These are phyloP conservation scores for Clonostachys rosea DNA, from an alignment of 2,329 filamentous ascomycete genomes.

Conservation along the genomic window DNA sequence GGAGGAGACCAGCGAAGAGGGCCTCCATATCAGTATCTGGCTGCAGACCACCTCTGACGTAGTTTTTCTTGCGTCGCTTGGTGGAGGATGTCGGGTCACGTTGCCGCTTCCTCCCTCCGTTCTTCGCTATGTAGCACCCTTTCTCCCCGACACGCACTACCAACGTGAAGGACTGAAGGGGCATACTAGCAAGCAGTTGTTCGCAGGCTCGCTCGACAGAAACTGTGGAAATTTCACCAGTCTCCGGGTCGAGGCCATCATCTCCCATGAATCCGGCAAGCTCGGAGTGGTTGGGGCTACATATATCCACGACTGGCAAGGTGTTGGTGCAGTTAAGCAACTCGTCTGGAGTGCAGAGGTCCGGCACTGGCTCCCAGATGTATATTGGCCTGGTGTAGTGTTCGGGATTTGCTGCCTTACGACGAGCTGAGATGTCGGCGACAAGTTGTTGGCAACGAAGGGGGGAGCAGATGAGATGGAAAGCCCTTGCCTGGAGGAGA, in stretches of 20 bases:
- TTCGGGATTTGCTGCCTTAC: slow-evolving; percentile 26
- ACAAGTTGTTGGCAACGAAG: slow-evolving; percentile 73
- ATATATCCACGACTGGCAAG: slow-evolving; percentile 56
- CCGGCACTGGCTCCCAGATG: slow-evolving; percentile 94
- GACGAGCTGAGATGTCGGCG: slow-evolving; percentile 59
- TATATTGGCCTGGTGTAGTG: slow-evolving; percentile 61
- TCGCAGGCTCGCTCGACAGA: slow-evolving; percentile 57
- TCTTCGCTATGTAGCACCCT: slow-evolving; percentile 63
- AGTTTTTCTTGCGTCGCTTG: slow-evolving; percentile 34
- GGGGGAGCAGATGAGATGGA: slow-evolving; percentile 85
- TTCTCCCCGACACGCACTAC: slow-evolving; percentile 68
- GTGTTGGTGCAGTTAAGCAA: slow-evolving; percentile 61
- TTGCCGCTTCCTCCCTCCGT: slow-evolving; percentile 44
- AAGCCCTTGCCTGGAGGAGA: slow-evolving; percentile 69
- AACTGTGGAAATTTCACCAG: slow-evolving; percentile 45
- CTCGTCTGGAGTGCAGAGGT: slow-evolving; percentile 72
- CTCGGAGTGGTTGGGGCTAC: slow-evolving; percentile 82
- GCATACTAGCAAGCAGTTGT: slow-evolving; percentile 59
- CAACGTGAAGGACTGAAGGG: slow-evolving; percentile 59
- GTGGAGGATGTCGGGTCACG: slow-evolving; percentile 9
- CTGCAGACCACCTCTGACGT: slow-evolving; percentile 45
- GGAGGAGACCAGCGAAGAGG: slow-evolving; percentile 53
- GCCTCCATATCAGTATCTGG: slow-evolving; percentile 60
- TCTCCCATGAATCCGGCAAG: slow-evolving; percentile 80
- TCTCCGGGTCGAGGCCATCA: slow-evolving; percentile 45